Conservation (phyloP, 441 rosid genomes). For the Kokia cookei region DNA sequence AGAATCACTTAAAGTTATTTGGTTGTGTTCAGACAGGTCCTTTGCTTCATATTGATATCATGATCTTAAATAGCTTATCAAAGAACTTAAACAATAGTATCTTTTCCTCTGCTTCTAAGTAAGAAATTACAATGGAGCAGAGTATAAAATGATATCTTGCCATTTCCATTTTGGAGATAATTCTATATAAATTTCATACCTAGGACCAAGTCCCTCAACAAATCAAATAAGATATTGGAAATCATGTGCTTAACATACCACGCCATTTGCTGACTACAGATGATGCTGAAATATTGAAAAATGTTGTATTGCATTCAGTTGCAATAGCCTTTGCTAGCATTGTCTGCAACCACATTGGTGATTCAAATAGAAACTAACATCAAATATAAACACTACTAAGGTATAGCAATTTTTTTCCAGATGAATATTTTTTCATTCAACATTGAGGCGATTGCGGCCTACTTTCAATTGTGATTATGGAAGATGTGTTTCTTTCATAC, state of each 20-base stretch:
- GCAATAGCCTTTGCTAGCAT: conserved; percentile 99
- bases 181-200: not conserved
- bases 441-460: not conserved
- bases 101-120: not conserved
- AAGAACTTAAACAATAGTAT: not conserved
- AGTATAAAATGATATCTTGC: not conserved
- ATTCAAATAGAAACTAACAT: not conserved
- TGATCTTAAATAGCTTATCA: not conserved
- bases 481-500: not conserved
- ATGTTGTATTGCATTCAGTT: conserved; percentile 96
- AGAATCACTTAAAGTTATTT: not conserved
- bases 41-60: not conserved
- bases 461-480: not conserved
- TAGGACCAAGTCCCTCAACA: not conserved
- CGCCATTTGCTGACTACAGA: conserved; percentile 99
- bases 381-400: not conserved
- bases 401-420: not conserved
- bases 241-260: conserved; percentile 32
- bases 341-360: conserved; percentile 48
- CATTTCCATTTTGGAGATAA: not conserved
- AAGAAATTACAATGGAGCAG: not conserved
- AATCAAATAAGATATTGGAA: not conserved
- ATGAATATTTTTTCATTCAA: not conserved
- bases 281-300: conserved; percentile 97
- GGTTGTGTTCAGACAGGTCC: not conserved